A percentile compares a stretch with the other conserved stretches of the same genome.
Conservation (phyloP, 495 filamentous ascomycete species). For the Aspergillus indologenus region DNA sequence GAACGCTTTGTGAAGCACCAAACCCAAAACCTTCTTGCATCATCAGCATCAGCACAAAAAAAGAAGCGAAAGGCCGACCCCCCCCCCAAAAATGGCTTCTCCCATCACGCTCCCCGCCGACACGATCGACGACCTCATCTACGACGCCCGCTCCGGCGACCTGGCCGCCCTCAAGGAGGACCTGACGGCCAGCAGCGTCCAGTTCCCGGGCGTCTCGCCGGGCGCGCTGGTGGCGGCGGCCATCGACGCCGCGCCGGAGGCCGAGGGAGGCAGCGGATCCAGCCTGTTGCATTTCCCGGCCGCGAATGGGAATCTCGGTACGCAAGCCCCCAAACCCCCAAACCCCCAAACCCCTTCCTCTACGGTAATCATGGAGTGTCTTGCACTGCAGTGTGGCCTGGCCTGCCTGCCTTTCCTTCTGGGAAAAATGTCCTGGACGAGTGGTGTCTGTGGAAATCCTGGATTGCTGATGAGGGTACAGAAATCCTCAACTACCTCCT, state of each 20-base stretch:
- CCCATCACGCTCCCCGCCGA: conserved; percentile 51
- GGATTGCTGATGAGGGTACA: conserved; percentile 24
- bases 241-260: conserved; percentile 67
- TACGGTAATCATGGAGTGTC: no score
- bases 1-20: no score
- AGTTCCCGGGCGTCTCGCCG: conserved; percentile 48
- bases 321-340: no score
- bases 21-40: no score
- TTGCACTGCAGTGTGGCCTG: no score
- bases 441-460: no score
- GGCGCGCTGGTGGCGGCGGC: conserved; percentile 58
- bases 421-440: no score
- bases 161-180: conserved; percentile 61
- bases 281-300: conserved; percentile 80
- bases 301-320: conserved; percentile 83
- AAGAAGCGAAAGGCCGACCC: conserved; percentile 15
- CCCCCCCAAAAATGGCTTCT: conserved; percentile 33
- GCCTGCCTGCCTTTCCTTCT: no score
- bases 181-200: conserved; percentile 53
- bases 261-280: conserved; percentile 47
- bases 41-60: no score
- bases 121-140: conserved; percentile 83
- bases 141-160: conserved; percentile 74
- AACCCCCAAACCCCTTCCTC: no score
- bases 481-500: conserved; percentile 52